phyloP scores from a whole-genome alignment of 768 basidiomycete species.

The Boletus sensibilis region DNA sequence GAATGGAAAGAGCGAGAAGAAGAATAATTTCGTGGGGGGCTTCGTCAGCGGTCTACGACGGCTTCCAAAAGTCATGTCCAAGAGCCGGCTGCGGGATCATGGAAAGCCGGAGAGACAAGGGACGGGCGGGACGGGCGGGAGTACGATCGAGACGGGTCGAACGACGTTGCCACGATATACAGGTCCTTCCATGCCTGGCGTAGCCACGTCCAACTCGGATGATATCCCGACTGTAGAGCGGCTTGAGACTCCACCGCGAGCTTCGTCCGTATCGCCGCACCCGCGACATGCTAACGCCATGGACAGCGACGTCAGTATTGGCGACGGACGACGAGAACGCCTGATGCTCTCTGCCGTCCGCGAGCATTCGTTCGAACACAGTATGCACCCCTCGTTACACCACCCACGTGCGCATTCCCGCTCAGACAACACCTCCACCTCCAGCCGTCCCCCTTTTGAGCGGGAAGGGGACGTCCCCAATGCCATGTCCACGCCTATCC shows the following conservation, averaged over 20 bases:
- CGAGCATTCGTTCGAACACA: conserved; percentile 23
- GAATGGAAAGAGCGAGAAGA: conserved; percentile 33
- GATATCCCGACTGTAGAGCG: conserved; percentile 31
- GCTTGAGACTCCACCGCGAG: conserved; percentile 25
- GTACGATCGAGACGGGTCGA: conserved; percentile 14
- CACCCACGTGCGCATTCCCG: conserved; percentile 18
- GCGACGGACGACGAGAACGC: conserved; percentile 27
- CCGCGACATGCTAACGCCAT: conserved; percentile 12
- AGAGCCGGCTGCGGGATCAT: conserved; percentile 27
- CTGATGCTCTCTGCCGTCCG: conserved; percentile 25
- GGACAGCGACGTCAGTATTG: conserved; percentile 22
- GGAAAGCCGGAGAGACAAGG: conserved; percentile 25
- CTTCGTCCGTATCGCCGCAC: conserved; percentile 26
- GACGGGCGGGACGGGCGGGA: neutral
- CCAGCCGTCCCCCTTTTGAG: conserved; percentile 27
- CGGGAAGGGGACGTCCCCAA: conserved; percentile 22
- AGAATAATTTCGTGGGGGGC: conserved; percentile 28
- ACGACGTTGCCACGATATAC: conserved; percentile 21
- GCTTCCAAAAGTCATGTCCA: conserved; percentile 36
- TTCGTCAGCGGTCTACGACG: conserved; percentile 32
- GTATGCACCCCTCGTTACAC: conserved; percentile 11
- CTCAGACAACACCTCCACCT: conserved; percentile 21
- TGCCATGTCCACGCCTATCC: conserved; percentile 32
- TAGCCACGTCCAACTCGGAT: conserved; percentile 25
- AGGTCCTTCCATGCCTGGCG: conserved; percentile 18